These are phyloP conservation scores for Diutina rugosa DNA, from an alignment of 1,139 yeast species.

Conservation along the genomic window DNA sequence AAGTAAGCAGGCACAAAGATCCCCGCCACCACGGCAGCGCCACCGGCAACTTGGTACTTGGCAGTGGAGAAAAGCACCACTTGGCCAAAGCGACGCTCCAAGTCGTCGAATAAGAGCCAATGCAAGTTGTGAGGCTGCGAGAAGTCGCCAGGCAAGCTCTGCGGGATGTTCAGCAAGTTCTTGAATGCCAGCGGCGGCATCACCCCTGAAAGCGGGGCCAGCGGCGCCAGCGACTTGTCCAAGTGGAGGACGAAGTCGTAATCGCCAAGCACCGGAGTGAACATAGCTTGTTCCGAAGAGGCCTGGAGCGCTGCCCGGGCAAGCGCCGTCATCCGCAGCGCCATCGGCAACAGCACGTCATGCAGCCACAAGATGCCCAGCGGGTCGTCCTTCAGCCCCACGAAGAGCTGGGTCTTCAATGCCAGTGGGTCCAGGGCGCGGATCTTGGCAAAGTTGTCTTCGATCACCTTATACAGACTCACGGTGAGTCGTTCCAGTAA, in stretches of 20 bases:
- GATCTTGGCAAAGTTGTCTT: conserved; percentile 48
- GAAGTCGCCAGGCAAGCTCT: conserved; percentile 33
- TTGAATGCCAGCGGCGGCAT: conserved; percentile 45
- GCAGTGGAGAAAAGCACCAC: conserved; percentile 49
- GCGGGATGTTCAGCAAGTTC: conserved; percentile 33
- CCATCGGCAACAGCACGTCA: conserved; percentile 60
- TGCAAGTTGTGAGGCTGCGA: conserved; percentile 41
- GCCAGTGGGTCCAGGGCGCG: conserved; percentile 76
- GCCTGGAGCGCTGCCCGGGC: conserved; percentile 53
- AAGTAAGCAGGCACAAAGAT: conserved; percentile 58
- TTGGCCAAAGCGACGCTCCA: conserved; percentile 42
- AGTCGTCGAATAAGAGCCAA: conserved; percentile 38
- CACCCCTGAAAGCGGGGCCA: conserved; percentile 40
- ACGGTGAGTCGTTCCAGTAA: conserved; percentile 55
- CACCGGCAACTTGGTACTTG: conserved; percentile 34
- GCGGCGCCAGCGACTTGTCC: conserved; percentile 28
- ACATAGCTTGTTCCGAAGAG: conserved; percentile 40
- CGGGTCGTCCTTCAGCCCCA: conserved; percentile 71
- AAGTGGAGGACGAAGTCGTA: conserved; percentile 62
- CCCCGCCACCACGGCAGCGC: conserved; percentile 59
- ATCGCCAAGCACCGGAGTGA: conserved; percentile 73
- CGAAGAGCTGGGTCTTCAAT: conserved; percentile 63
- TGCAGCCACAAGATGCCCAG: conserved; percentile 80
- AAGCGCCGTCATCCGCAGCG: conserved; percentile 78
- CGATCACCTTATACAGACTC: conserved; percentile 48